Base-by-base conservation (phyloP, 129 eudicot genomes). In the Artemisia argyi region DNA sequence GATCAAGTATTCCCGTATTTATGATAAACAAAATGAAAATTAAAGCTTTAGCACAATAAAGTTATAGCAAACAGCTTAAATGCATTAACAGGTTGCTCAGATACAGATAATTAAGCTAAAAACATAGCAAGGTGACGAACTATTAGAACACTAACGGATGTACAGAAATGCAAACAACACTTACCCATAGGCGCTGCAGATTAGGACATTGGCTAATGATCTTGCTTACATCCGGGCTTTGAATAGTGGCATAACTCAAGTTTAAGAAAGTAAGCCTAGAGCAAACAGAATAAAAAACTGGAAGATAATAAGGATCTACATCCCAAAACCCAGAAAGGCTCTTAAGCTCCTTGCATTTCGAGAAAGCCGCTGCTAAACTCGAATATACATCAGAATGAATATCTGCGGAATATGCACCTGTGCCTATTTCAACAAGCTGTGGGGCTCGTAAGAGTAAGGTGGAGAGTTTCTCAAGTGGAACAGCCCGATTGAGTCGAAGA, bases 281-380 rank as follows among this genome's bases (percentile, higher is more conserved):
- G 83, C 98, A 93, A 8, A 80, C 83, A 32, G 96, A 58, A 78
- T 87, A 87, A 47, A 93, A 46, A 39, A 96, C 96, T 32, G 98
- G 95, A 72, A 93, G 84, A 73, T 87, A 93, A 55, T 71, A 81
- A 2, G 98, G 98, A 65, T 80, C 86, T 7, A 85, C 95, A 51
- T 93, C 96, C 96, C 96, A 93, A 80, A 93, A 88, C 30, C 96
- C 98, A 15, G 98, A 93, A 59, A 93, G 80, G 49, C 84, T 85
- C 77, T 78, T 80, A n/a, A 93, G 92, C 16, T 87, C 71, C 73
- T 93, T 89, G 82, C 90, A 93, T 66, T 74, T 76, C 20, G 90
- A 74, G 76, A 93, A 87, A 58, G 95, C 95, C 39, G 72, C 86
- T 14, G 79, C 50, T 28, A 93, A 74, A 74, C 51, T 78, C 30